Evolutionary conservation across 129 eudicot species (phyloP).

Genomic region (Pseudognaphalium luteoalbum): DNA sequence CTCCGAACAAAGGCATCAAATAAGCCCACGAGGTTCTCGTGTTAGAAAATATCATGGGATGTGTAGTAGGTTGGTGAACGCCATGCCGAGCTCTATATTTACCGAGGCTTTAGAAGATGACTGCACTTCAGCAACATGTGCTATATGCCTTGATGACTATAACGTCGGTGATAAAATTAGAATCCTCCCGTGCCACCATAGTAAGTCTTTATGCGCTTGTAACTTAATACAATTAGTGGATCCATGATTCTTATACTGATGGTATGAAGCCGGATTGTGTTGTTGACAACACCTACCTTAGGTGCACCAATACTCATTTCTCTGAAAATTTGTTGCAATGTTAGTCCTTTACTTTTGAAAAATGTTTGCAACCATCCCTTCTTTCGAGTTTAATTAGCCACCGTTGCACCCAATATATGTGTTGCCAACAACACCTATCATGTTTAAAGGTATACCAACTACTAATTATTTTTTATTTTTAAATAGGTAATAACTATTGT

Average conservation of each 20-base stretch:
- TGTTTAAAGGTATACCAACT: too few relatives aligned
- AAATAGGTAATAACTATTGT: not conserved
- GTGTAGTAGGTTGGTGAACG: conserved; percentile 67
- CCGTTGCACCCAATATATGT: too few relatives aligned
- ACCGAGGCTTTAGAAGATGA: conserved; percentile 66
- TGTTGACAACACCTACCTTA: too few relatives aligned
- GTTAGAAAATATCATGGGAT: conserved; percentile 48
- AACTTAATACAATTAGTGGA: too few relatives aligned
- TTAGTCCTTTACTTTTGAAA: too few relatives aligned
- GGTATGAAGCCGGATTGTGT: too few relatives aligned
- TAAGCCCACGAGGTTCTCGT: conserved; percentile 56
- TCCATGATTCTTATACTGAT: too few relatives aligned
- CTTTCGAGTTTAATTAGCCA: too few relatives aligned
- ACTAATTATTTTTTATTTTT: not conserved
- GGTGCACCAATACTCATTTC: too few relatives aligned
- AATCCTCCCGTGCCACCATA: conserved; percentile 71
- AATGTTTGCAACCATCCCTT: too few relatives aligned
- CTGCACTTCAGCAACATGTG: conserved; percentile 70
- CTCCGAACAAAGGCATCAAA: conserved; percentile 57
- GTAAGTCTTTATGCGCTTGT: conserved; percentile 40
- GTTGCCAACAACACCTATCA: too few relatives aligned
- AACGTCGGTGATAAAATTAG: conserved; percentile 70
- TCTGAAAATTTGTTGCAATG: too few relatives aligned
- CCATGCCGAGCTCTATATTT: conserved; percentile 72
- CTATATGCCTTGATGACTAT: conserved; percentile 81